Evolutionary conservation across 495 filamentous ascomycete species (phyloP), one percentile per base, ranked within the genome.

Genomic region (Penicillium salamii): DNA sequence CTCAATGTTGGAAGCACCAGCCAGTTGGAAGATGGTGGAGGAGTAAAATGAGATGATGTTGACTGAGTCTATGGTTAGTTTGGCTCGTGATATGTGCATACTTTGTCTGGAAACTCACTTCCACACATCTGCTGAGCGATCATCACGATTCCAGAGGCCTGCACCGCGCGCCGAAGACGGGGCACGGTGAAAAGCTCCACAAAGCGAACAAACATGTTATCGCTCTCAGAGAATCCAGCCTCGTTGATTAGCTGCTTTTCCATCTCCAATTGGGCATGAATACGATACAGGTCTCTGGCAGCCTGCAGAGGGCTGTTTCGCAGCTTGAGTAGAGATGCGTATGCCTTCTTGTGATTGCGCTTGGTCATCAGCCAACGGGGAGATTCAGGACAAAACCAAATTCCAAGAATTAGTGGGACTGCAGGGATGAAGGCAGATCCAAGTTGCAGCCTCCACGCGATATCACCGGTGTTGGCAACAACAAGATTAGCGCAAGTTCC

Each of bases 111-210:
- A 5, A 26, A 58, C 54, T 63, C 71, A 62, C 72, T 87, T 51
- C 88, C 87, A 62, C 88, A 93, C 84, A 95, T 88, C 68, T 95
- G 89, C 71, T 93, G 87, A 3, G 82, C 82, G 46, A 87, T 79
- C 85, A 88, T 89, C 47, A 88, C 85, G 20, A 81, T 76, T 54
- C 56, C 56, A 17, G 65, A 78, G 8, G 80, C 80, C 28, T 75
- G 67, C 8, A 75, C 78, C 11, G 80, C 79, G 42, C 82, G 75
- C 29, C 81, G 73, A 18, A 82, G 59, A 23, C 80, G 77, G 8
- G 80, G 80, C 20, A 83, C 71, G 4, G 74, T 75, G 54, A 83
- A 83, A 6, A 83, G 60, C 49, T 86, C 75, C 20, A 67, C 49
- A 51, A 83, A 75, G 4, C 81, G 74, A 19, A 65, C 65, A 33